A percentile compares a stretch with the other conserved stretches of the same genome.
These are phyloP conservation scores for Hebeloma cylindrosporum DNA, from an alignment of 768 basidiomycete species.

Conservation along the genomic window DNA sequence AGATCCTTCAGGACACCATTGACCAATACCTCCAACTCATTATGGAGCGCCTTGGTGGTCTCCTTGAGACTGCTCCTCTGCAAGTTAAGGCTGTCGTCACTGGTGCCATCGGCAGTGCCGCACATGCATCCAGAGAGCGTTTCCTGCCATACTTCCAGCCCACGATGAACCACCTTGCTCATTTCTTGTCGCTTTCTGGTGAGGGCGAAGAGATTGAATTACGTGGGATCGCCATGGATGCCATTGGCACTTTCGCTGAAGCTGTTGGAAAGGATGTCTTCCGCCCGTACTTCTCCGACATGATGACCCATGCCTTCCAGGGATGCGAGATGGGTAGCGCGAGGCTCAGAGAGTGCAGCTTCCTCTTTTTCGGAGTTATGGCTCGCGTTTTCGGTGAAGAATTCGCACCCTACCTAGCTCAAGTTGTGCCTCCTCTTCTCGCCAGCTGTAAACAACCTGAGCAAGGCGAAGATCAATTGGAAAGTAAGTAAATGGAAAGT, in stretches of 20 bases:
- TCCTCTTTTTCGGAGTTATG: slow-evolving; percentile 99
- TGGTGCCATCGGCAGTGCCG: slow-evolving; percentile 96
- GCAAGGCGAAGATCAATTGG: slow-evolving; percentile 57
- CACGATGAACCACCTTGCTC: slow-evolving; percentile 84
- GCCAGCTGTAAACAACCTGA: slow-evolving; percentile 82
- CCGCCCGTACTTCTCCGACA: slow-evolving; percentile 91
- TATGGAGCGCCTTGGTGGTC: slow-evolving; percentile 88
- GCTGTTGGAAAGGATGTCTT: slow-evolving; percentile 93
- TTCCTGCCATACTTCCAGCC: slow-evolving; percentile 95
- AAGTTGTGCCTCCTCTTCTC: slow-evolving; percentile 84
- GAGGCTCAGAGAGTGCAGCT: slow-evolving; percentile 89
- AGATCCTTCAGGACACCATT: slow-evolving; percentile 89
- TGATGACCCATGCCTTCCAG: slow-evolving; percentile 95
- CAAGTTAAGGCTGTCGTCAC: slow-evolving; percentile 92
- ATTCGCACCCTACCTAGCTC: slow-evolving; percentile 83
- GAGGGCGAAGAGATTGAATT: slow-evolving; percentile 94
- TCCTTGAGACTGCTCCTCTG: slow-evolving; percentile 86
- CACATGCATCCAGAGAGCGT: slow-evolving; percentile 88
- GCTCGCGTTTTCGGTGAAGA: slow-evolving; percentile 95
- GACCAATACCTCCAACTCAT: slow-evolving; percentile 89
- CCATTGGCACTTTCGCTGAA: slow-evolving; percentile 97
- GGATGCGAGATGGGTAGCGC: slow-evolving; percentile 86
- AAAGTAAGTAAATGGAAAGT: slow-evolving; percentile 36
- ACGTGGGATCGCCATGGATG: slow-evolving; percentile 97
- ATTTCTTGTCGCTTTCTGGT: slow-evolving; percentile 81